Conservation (phyloP, 2,329 filamentous ascomycete species). For the Keithomyces neogunnii region DNA sequence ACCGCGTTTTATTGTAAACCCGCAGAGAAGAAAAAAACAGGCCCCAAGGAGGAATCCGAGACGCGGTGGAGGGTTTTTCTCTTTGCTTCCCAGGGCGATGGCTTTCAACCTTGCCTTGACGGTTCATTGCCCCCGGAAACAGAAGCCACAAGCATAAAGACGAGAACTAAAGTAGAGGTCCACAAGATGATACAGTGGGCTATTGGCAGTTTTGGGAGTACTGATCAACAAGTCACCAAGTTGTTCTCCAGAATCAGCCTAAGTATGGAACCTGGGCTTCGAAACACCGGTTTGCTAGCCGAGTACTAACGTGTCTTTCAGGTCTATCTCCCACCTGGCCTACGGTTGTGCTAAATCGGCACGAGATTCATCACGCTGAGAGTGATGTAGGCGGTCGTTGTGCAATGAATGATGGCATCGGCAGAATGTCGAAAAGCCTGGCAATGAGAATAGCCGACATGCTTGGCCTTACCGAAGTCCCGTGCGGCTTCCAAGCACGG, state of each 20-base stretch:
- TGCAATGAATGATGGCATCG: constrained; percentile 62
- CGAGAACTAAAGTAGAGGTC: constrained; percentile 27
- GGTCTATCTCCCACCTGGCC: constrained; percentile 44
- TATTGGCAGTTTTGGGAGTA: constrained; percentile 36
- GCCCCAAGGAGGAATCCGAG: constrained; percentile 26
- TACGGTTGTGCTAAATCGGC: constrained; percentile 33
- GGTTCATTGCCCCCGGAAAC: constrained; percentile 13
- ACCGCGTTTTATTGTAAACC: constrained; percentile 34
- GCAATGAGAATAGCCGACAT: constrained; percentile 40
- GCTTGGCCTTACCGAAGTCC: constrained; percentile 44
- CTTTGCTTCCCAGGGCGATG: constrained; percentile 45
- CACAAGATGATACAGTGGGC: constrained; percentile 43
- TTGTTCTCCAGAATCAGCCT: constrained; percentile 50
- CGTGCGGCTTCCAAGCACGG: constrained; percentile 60
- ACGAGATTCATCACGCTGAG: constrained; percentile 34
- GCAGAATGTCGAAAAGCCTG: constrained; percentile 52
- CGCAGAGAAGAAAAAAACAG: neutral
- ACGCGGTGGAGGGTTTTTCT: constrained; percentile 32
- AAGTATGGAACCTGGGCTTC: constrained; percentile 26
- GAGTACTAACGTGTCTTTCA: constrained; percentile 12
- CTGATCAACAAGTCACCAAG: constrained; percentile 40
- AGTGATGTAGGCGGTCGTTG: constrained; percentile 28
- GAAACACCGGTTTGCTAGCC: neutral
- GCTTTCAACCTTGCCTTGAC: constrained; percentile 21
- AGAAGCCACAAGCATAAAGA: constrained; percentile 11